These are phyloP conservation scores for Medicago truncatula DNA, from an alignment of 306 rosid species.

Conservation along the genomic window MtrunA17r5.0-ANR NC_053048.1:34867001-34867500, in stretches of 20 bases:
- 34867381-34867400: slow-evolving; percentile 1
- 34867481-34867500: slow-evolving; percentile 1
- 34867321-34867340: neutral
- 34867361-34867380: neutral
- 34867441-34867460: slow-evolving; percentile 14
- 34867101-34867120: slow-evolving; percentile 33
- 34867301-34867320: slow-evolving; percentile 1
- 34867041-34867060: slow-evolving; percentile 23
- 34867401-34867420: neutral
- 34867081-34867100: neutral
- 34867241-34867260: slow-evolving; percentile 8
- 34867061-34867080: slow-evolving; percentile 23
- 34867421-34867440: slow-evolving; percentile 12
- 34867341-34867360: no score
- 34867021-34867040: neutral
- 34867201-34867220: slow-evolving; percentile 8
- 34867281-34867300: slow-evolving; percentile 20
- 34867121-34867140: neutral
- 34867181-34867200: slow-evolving; percentile 24
- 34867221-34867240: slow-evolving; percentile 5
- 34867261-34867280: slow-evolving; percentile 20
- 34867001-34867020: neutral
- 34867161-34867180: slow-evolving; percentile 21
- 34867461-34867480: slow-evolving; percentile 26
- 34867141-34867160: neutral